Percentiles rank a stretch among this genome's conserved stretches.
phyloP scores from a whole-genome alignment of 2,329 filamentous ascomycete genomes.

The Cercospora berteroae region DNA sequence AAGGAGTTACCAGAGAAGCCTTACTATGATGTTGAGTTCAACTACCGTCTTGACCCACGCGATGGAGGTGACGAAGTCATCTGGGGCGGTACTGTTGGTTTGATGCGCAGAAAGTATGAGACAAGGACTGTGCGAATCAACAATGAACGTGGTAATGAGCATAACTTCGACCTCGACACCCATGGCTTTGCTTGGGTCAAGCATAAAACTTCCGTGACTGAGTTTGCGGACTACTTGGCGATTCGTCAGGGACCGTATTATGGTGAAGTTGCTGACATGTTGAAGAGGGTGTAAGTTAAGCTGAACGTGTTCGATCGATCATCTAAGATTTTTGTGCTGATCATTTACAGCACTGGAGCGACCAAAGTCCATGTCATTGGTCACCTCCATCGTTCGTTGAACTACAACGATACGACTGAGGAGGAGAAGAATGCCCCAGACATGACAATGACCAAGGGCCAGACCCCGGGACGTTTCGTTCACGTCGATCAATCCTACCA shows the following conservation, averaged over 20 bases:
- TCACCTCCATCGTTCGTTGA: constrained; percentile 8
- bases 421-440: constrained; percentile 7
- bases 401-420: constrained; percentile 5
- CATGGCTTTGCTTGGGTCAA: constrained; percentile 29
- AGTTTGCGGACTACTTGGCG: constrained; percentile 6
- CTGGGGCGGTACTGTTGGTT: constrained; percentile 11
- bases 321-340: constrained; percentile 4
- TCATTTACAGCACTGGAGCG: constrained; percentile 4
- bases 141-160: constrained; percentile 39
- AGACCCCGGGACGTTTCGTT: constrained; percentile 8
- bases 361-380: constrained; percentile 8
- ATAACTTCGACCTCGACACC: constrained; percentile 17
- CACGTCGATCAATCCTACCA: constrained; percentile 14
- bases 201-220: constrained; percentile 1
- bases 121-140: constrained; percentile 39
- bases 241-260: constrained; percentile 4
- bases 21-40: constrained; percentile 11
- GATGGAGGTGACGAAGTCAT: constrained; percentile 16
- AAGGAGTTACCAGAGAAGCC: background rate
- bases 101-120: constrained; percentile 17
- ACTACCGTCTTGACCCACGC: constrained; percentile 15
- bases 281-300: constrained; percentile 7
- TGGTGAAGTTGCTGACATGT: constrained; percentile 5
- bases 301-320: too few relatives aligned
- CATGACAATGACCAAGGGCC: constrained; percentile 13